A percentile compares a stretch with the other conserved stretches of the same genome.
Evolutionary conservation across 2,329 filamentous ascomycete species (phyloP).

Genomic region (Cryphonectria radicalis): DNA sequence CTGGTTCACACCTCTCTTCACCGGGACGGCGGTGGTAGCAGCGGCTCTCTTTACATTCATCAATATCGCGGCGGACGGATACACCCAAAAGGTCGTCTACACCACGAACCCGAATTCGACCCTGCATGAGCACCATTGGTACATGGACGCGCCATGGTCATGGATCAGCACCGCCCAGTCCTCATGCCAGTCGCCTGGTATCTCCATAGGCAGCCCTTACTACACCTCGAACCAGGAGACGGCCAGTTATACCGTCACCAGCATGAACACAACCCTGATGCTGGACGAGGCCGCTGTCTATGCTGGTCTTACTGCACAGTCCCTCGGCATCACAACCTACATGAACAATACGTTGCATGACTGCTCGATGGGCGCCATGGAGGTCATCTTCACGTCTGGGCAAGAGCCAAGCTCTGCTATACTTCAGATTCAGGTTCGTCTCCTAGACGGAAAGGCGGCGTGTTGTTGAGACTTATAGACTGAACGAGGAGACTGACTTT

Average conservation of each 20-base stretch:
- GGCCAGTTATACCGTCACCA: constrained; percentile 21
- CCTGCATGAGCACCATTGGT: constrained; percentile 21
- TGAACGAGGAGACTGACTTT: background rate
- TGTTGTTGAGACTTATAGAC: background rate
- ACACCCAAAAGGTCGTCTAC: constrained; percentile 18
- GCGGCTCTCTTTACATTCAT: constrained; percentile 22
- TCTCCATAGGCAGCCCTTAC: constrained; percentile 23
- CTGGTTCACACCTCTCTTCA: constrained; percentile 24
- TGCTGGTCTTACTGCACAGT: constrained; percentile 10
- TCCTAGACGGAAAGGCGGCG: too few species aligned
- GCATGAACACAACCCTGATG: constrained; percentile 20
- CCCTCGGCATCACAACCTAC: constrained; percentile 21
- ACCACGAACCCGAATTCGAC: constrained; percentile 24
- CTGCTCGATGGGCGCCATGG: constrained; percentile 18
- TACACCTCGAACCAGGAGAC: constrained; percentile 26
- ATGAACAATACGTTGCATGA: constrained; percentile 24
- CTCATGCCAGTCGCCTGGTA: constrained; percentile 22
- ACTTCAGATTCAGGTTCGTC: constrained; percentile 19
- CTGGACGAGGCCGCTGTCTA: constrained; percentile 13
- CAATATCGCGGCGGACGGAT: constrained; percentile 23
- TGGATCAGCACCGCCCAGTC: constrained; percentile 27
- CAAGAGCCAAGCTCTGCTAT: constrained; percentile 17
- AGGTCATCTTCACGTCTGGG: constrained; percentile 23
- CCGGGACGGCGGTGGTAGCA: background rate
- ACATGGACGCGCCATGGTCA: constrained; percentile 24